phyloP scores from a whole-genome alignment of 768 basidiomycete species.

The Neoboletus subvelutipes region DNA sequence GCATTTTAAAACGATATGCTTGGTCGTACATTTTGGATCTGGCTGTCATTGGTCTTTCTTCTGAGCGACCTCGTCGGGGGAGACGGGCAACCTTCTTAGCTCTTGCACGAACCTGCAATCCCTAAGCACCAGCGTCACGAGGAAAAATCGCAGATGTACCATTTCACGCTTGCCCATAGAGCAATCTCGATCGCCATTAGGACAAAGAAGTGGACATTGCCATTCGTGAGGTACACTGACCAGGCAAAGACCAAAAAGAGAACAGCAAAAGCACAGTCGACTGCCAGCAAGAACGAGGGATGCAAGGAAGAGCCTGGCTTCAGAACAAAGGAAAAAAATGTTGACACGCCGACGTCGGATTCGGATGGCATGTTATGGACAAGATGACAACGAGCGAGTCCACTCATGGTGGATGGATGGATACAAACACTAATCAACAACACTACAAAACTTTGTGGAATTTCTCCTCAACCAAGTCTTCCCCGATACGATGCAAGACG shows the following conservation, averaged over 20 bases:
- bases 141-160: slow-evolving; percentile 43
- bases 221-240: slow-evolving; percentile 58
- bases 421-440: slow-evolving; percentile 23
- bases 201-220: slow-evolving; percentile 65
- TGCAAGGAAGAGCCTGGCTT: slow-evolving; percentile 76
- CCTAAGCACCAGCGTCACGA: slow-evolving; percentile 6
- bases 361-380: slow-evolving; percentile 21
- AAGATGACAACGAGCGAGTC: background rate
- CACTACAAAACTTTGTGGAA: background rate
- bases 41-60: slow-evolving; percentile 28
- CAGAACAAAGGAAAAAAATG: slow-evolving; percentile 58
- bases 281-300: slow-evolving; percentile 60
- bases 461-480: background rate
- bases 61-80: slow-evolving; percentile 14
- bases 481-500: slow-evolving; percentile 13
- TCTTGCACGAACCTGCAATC: slow-evolving; percentile 65
- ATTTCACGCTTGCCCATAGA: slow-evolving; percentile 80
- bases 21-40: background rate
- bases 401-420: background rate
- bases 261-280: slow-evolving; percentile 58
- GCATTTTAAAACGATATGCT: background rate
- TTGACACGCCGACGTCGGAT: slow-evolving; percentile 10
- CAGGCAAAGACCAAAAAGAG: slow-evolving; percentile 60
- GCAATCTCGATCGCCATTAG: slow-evolving; percentile 64
- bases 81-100: slow-evolving; percentile 40